These are phyloP conservation scores for Globisporangium lucens DNA, from an alignment of 352 stramenopile genomes.

Conservation along the genomic window DNA sequence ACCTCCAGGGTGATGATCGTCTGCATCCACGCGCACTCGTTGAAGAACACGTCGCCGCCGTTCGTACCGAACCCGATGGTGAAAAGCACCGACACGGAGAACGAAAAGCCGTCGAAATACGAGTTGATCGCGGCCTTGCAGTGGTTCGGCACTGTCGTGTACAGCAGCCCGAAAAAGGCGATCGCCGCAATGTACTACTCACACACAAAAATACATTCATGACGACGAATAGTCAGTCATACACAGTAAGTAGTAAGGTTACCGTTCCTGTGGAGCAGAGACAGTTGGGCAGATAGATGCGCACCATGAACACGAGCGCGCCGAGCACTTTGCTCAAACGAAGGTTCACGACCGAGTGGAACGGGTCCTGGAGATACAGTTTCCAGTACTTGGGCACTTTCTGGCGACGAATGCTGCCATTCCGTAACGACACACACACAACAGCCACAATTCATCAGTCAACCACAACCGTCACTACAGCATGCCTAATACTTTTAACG, in stretches of 20 bases:
- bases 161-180: conserved; percentile 64
- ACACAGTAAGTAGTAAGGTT: neutral
- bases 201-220: neutral
- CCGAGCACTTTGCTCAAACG: conserved; percentile 75
- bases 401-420: conserved; percentile 62
- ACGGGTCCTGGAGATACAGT: conserved; percentile 80
- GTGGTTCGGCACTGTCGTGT: conserved; percentile 57
- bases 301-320: conserved; percentile 31
- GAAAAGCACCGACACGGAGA: conserved; percentile 79
- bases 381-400: conserved; percentile 83
- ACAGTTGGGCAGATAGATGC: conserved; percentile 9
- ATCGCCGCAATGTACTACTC: conserved; percentile 68
- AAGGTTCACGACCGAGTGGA: conserved; percentile 82
- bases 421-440: conserved; percentile 2
- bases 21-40: conserved; percentile 90
- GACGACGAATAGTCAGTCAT: neutral
- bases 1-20: conserved; percentile 84
- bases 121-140: conserved; percentile 69
- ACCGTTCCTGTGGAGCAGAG: neutral
- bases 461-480: neutral
- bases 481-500: conserved; percentile 15
- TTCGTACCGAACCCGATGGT: conserved; percentile 82
- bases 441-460: neutral
- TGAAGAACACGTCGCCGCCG: conserved; percentile 87
- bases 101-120: conserved; percentile 77